These are phyloP conservation scores for Phaffomyces thermotolerans DNA, from an alignment of 805 yeast species.

Conservation along the genomic window DNA sequence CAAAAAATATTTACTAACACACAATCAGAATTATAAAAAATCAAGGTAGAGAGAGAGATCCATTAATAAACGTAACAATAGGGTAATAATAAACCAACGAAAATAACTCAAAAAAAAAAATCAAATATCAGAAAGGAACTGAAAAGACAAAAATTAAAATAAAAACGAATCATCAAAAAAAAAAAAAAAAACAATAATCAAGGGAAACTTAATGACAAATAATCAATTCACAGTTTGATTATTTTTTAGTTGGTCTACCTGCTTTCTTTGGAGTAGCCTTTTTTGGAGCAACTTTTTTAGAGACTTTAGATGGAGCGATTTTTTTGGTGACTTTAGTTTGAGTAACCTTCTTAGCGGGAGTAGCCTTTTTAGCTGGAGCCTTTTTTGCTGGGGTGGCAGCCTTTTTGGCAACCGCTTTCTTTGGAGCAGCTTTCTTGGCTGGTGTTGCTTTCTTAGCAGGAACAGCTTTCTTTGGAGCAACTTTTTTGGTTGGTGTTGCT, in stretches of 20 bases:
- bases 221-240: neutral
- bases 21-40: neutral
- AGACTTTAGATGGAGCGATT: too few relatives aligned
- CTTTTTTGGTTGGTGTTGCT: conserved; percentile 15
- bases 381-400: neutral
- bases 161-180: neutral
- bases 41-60: too few relatives aligned
- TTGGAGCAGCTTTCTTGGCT: conserved; percentile 14
- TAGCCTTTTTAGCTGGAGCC: conserved; percentile 16
- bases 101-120: neutral
- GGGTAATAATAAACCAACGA: neutral
- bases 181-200: neutral
- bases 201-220: too few relatives aligned
- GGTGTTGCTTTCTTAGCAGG: conserved; percentile 23
- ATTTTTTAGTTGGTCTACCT: conserved; percentile 9
- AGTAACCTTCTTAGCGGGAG: conserved; percentile 18
- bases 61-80: neutral
- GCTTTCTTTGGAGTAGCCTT: conserved; percentile 13
- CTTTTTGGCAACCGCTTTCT: neutral
- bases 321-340: neutral
- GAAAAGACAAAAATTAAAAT: too few relatives aligned
- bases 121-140: neutral
- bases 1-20: neutral
- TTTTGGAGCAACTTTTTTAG: conserved; percentile 22
- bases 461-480: conserved; percentile 6